Evolutionary conservation across 2,329 filamentous ascomycete species (phyloP).

Genomic region (Amesomyces nigricolor): DNA sequence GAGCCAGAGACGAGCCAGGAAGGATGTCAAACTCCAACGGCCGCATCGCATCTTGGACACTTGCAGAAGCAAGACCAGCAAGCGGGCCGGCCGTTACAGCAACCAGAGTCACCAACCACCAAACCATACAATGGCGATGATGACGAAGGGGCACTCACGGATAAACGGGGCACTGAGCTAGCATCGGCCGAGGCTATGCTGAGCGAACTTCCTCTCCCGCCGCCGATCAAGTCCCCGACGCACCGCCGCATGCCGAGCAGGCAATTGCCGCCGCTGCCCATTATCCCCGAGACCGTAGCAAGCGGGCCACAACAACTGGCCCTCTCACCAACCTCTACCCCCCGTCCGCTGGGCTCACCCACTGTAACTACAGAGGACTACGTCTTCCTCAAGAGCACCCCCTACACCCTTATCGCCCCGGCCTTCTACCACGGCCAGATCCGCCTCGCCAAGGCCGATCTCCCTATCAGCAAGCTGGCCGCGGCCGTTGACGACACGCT

Average conservation of each 20-base stretch:
- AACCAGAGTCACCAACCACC: slow-evolving; percentile 18
- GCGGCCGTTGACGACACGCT: slow-evolving; percentile 45
- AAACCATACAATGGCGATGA: slow-evolving; percentile 11
- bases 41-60: not conserved
- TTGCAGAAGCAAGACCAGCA: not conserved
- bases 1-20: slow-evolving; percentile 10
- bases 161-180: not conserved
- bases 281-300: slow-evolving; percentile 39
- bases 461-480: slow-evolving; percentile 27
- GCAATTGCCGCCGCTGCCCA: slow-evolving; percentile 31
- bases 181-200: not conserved
- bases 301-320: slow-evolving; percentile 23
- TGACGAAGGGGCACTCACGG: slow-evolving; percentile 16
- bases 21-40: slow-evolving; percentile 17
- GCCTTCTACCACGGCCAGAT: slow-evolving; percentile 52
- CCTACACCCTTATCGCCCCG: slow-evolving; percentile 45
- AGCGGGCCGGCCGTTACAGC: slow-evolving; percentile 5
- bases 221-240: slow-evolving; percentile 9
- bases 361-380: slow-evolving; percentile 35
- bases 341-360: slow-evolving; percentile 7
- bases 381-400: slow-evolving; percentile 44
- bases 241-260: slow-evolving; percentile 23
- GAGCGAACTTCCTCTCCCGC: slow-evolving; percentile 3
- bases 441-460: slow-evolving; percentile 43
- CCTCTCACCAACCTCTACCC: slow-evolving; percentile 16